Conservation (phyloP, 768 basidiomycete species). For the Lentinula edodes region DNA sequence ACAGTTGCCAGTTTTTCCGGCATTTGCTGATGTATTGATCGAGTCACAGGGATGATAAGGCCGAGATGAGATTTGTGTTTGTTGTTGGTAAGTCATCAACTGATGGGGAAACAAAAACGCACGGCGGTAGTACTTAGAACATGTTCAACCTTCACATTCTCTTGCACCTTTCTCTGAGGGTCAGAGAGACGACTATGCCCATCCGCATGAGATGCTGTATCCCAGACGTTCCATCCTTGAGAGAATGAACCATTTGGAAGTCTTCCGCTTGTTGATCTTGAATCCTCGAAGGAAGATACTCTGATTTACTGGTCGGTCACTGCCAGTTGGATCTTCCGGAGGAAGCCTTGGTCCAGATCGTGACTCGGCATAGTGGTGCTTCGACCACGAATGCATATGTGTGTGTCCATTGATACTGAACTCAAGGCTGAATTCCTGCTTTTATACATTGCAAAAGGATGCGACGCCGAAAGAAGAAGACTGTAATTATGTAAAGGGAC, state of each 20-base stretch:
- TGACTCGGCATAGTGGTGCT: background rate
- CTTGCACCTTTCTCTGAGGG: background rate
- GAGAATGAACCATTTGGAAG: background rate
- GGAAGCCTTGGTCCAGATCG: background rate
- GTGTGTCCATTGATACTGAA: background rate
- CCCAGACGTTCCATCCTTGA: background rate
- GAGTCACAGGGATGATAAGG: slow-evolving; percentile 6
- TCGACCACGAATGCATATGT: background rate
- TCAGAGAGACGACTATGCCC: background rate
- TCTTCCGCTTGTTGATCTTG: background rate
- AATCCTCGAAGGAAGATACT: slow-evolving; percentile 6
- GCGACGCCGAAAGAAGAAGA: slow-evolving; percentile 2
- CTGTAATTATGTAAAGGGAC: slow-evolving; percentile 7
- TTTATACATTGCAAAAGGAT: slow-evolving; percentile 1
- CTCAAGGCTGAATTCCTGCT: background rate
- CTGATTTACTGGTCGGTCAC: slow-evolving; percentile 1
- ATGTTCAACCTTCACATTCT: background rate
- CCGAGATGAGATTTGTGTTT: background rate
- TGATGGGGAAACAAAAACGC: background rate
- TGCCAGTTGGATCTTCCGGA: background rate
- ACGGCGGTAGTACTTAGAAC: background rate
- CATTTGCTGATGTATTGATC: too few relatives aligned
- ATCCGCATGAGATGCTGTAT: background rate
- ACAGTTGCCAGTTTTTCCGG: too few relatives aligned
- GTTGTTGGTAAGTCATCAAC: background rate